Percentiles rank a stretch among this genome's conserved stretches.
phyloP scores from a whole-genome alignment of 768 basidiomycete species.

The Cyathus striatus region DNA sequence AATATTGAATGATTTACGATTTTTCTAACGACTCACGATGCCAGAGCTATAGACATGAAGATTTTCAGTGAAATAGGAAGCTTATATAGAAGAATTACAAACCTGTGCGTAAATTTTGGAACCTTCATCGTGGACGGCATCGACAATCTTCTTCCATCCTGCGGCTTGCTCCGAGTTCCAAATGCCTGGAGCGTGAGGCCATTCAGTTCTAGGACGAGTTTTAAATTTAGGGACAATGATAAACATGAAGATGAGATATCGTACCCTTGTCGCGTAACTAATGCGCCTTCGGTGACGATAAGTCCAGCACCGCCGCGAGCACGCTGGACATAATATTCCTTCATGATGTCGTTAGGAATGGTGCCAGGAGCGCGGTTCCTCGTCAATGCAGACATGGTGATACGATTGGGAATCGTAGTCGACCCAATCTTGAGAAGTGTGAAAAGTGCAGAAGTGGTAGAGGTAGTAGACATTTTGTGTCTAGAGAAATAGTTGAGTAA shows the following conservation, averaged over 20 bases:
- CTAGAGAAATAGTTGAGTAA: no score
- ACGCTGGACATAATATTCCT: slow-evolving; percentile 37
- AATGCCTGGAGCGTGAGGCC: slow-evolving; percentile 40
- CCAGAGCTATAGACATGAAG: slow-evolving; percentile 20
- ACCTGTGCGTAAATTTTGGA: slow-evolving; percentile 42
- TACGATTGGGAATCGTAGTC: slow-evolving; percentile 29
- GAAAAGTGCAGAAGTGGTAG: slow-evolving; percentile 16
- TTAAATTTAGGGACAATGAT: not conserved
- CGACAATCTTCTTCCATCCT: slow-evolving; percentile 42
- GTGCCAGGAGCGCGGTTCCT: slow-evolving; percentile 31
- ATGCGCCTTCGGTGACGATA: slow-evolving; percentile 33
- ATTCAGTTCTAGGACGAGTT: slow-evolving; percentile 29
- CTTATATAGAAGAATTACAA: not conserved
- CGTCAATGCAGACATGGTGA: slow-evolving; percentile 35
- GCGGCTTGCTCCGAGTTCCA: slow-evolving; percentile 38
- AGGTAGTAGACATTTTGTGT: not conserved
- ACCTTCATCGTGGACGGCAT: slow-evolving; percentile 41
- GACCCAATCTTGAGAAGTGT: slow-evolving; percentile 28
- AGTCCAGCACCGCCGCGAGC: slow-evolving; percentile 29
- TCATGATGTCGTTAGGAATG: slow-evolving; percentile 32
- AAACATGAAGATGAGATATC: slow-evolving; percentile 1
- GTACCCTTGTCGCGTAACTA: slow-evolving; percentile 38
- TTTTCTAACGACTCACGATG: slow-evolving; percentile 21
- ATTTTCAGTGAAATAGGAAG: not conserved
- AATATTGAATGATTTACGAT: not conserved